Base-by-base conservation (phyloP, 257 asterid genomes). In the Solanum virginianum region DNA sequence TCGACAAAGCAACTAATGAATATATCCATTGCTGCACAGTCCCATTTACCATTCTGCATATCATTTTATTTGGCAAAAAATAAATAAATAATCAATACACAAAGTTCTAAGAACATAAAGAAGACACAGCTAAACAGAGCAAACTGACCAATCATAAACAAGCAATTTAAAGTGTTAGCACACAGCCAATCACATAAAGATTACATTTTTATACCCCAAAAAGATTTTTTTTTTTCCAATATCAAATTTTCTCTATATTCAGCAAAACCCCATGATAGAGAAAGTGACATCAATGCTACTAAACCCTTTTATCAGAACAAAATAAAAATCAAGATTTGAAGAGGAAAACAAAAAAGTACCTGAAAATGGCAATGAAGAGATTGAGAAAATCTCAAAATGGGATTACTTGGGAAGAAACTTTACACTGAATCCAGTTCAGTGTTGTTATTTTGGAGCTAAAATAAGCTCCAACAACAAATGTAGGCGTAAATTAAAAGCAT, bases 21-120 rank as follows among this genome's bases (percentile, higher is more conserved):
- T 53, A 86, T 83, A 90, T 41, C 88, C 90, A 91, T 65, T 87
- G 88, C 41, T 74, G 81, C 24, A 85, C 79, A 43, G 77, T 70
- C 57, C 87, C 90, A 39, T 85, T 86, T 90, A 87, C 88, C 88
- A 80, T 83, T 83, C 91, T 93, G 89, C 85, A 82, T 17, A 82
- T 53, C 63, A 51, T 77, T 49, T 75, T 47, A 47, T 75, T 47
- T 6, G 16, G 13, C 13, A 6, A 24, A 62, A 41, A 20, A 10
- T 1, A 45, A 13, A n/a, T n/a, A 74, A 13, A 49, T 1, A 14
- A 47, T 75, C 60, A 75, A 16, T 22, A 47, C 59, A 74, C 59
- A 74, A 45, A 45, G 3, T 68, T 68, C 24, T 22, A 72, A 39
- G 54, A 71, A n/a, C 80, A 43, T 72, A 22, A 72, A 72, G 7